Base-by-base conservation (phyloP, 345 rosid genomes). In the Mallotus nudiflorus region DNA sequence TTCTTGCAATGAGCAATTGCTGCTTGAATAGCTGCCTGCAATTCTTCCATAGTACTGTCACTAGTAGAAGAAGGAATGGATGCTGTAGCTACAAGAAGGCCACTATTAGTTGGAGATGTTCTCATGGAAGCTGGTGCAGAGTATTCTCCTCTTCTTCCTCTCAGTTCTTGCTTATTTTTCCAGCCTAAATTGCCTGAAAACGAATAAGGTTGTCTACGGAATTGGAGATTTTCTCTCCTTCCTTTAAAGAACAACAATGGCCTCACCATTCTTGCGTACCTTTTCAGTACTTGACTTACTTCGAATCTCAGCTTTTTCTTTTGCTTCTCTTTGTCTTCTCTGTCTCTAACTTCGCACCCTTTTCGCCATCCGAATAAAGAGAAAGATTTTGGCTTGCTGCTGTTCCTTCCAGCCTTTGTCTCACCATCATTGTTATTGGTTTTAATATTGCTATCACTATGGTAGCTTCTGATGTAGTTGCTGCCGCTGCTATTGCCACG, bases 1-100 rank as follows among this genome's bases (percentile, higher is more conserved):
- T 88, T 92, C 84, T 95, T 95, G 87, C 99, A 95, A 75, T 95
- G 97, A 74, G 97, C 95, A 79, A 95, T 92, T 6, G 99, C 99
- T 6, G 97, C 97, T 79, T 94, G 97, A 76, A 91, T 92, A 15
- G 98, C 97, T 63, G 96, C 91, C 80, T 94, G 98, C 80, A 91
- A 72, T 84, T 93, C 98, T 68, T 93, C 98, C 96, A 89, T 88
- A 50, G 96, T 93, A 60, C 97, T 90, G 72, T 87, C 88, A 68
- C 84, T 83, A 0, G 87, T 73, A 51, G 91, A 78, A 65, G 88
- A 69, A 62, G 87, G 49, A 48, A 82, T 52, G 25, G 79, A 66
- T 9, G 84, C 73, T 0, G 90, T 78, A 4, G 88, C 85, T 18
- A 83, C 69, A 46, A 87, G 91, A 44, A 78, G 89, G 0, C 98